Percentiles rank a stretch among this genome's conserved stretches.
Evolutionary conservation across 306 rosid species (phyloP).

Genomic region (Astragalus glycyphyllos): DNA sequence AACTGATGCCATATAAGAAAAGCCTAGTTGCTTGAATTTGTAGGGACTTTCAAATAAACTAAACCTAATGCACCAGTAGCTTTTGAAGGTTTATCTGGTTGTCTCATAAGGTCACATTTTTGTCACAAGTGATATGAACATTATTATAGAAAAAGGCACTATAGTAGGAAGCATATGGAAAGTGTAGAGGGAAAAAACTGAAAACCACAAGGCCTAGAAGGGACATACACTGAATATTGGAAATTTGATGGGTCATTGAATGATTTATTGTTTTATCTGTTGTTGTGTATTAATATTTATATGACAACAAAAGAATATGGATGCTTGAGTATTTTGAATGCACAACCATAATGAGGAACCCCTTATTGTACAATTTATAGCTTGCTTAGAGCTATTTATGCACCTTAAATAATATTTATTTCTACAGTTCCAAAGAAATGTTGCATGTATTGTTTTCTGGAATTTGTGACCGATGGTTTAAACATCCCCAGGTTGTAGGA

Average conservation of each 20-base stretch:
- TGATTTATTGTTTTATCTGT: background rate
- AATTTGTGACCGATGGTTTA: conserved; percentile 39
- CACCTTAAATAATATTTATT: conserved; percentile 26
- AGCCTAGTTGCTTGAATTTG: conserved; percentile 15
- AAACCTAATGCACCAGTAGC: background rate
- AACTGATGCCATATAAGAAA: background rate
- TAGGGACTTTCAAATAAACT: background rate
- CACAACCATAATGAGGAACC: background rate
- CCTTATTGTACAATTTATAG: background rate
- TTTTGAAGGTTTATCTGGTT: background rate
- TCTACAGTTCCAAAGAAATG: conserved; percentile 9
- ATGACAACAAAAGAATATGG: background rate
- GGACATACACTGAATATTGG: background rate
- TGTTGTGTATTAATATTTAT: background rate
- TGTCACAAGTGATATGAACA: background rate
- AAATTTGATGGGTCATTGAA: conserved; percentile 1
- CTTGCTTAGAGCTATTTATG: conserved; percentile 29
- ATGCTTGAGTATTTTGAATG: background rate
- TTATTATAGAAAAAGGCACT: background rate
- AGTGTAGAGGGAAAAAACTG: background rate
- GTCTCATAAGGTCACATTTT: background rate
- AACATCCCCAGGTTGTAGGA: conserved; percentile 56
- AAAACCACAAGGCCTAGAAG: background rate
- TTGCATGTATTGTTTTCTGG: conserved; percentile 17
- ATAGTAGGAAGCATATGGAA: background rate